Evolutionary conservation across 2,329 filamentous ascomycete genomes (phyloP).

Genomic region (Colletotrichum liaoningense): DNA sequence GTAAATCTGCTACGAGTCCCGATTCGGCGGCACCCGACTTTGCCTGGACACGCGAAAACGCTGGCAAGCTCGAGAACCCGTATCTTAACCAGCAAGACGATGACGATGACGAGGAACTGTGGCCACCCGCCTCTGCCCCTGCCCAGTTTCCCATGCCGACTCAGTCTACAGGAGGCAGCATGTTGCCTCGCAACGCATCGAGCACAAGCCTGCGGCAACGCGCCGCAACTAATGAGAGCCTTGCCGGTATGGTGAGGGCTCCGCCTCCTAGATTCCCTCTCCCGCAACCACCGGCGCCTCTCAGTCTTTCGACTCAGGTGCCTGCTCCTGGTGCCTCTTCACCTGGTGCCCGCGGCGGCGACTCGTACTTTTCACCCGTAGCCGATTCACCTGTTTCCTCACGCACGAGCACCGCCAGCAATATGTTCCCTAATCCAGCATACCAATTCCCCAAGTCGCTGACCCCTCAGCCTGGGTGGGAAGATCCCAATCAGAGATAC

Average conservation of each 20-base stretch:
- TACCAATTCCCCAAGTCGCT: slow-evolving; percentile 81
- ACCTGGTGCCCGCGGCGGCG: slow-evolving; percentile 71
- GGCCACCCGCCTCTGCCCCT: slow-evolving; percentile 47
- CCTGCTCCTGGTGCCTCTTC: slow-evolving; percentile 59
- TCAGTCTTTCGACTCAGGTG: slow-evolving; percentile 76
- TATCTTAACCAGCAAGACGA: slow-evolving; percentile 76
- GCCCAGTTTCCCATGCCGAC: slow-evolving; percentile 48
- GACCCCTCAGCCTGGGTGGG: slow-evolving; percentile 75
- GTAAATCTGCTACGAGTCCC: slow-evolving; percentile 55
- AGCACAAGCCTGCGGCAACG: slow-evolving; percentile 80
- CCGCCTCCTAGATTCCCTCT: slow-evolving; percentile 80
- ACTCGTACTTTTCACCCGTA: slow-evolving; percentile 94
- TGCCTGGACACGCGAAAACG: slow-evolving; percentile 79
- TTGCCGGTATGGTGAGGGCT: slow-evolving; percentile 67
- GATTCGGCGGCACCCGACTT: slow-evolving; percentile 77
- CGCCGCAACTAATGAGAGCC: slow-evolving; percentile 79
- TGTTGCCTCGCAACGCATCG: slow-evolving; percentile 74
- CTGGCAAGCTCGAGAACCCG: slow-evolving; percentile 80
- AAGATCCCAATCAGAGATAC: slow-evolving; percentile 82
- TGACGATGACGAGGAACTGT: slow-evolving; percentile 68
- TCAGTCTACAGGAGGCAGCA: slow-evolving; percentile 50
- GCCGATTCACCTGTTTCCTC: slow-evolving; percentile 83
- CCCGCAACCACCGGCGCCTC: slow-evolving; percentile 63
- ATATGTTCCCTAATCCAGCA: slow-evolving; percentile 70
- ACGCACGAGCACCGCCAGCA: slow-evolving; percentile 79